Evolutionary conservation across 208 protist genomes (phyloP), one percentile per base, ranked within the genome.

Genomic region (Acanthamoeba triangularis): DNA sequence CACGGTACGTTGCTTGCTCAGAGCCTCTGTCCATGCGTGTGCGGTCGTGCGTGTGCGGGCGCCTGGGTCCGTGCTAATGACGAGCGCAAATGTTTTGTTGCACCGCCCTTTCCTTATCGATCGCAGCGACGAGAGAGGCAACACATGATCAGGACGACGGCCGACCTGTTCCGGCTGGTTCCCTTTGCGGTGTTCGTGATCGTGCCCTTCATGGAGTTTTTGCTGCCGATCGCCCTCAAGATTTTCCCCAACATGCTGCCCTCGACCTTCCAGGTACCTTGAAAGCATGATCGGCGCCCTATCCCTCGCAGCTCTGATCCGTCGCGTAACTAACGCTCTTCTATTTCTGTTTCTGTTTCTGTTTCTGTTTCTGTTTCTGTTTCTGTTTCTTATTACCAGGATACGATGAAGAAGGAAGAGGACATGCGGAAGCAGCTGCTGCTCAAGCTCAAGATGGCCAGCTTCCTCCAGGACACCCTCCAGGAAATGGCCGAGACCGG

Each of bases 131-230:
- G 98, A 61, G 98, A 98, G 61, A 25, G 97, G 41, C 84, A 95
- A 54, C 96, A 98, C n/a, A 96, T 99, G 63, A 97, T 99, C 72
- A 98, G 98, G 65, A 99, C 99, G 47, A 98, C 98, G 7, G 97
- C 98, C 30, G 99, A 99, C 96, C 95, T 99, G 87, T 96, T 99
- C 61, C 98, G 99, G n/a, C 95, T 99, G 44, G 98, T 99, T 5
- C 99, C 99, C 18, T 99, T 99, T 98, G 98, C 98, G 93, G 98
- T 99, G 90, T 99, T 99, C 96, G 98, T 99, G 33, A 96, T 99
- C 20, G 98, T 99, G 20, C 99, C 99, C 11, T 99, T 99, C 96
- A 97, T 98, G 33, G 99, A 99, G 95, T 97, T 99, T 67, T 97
- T 99, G 65, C 97, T 99, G 65, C 99, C 99, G 8, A 97, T 99